phyloP scores from a whole-genome alignment of 129 eudicot genomes.

The Mikania micrantha region DNA sequence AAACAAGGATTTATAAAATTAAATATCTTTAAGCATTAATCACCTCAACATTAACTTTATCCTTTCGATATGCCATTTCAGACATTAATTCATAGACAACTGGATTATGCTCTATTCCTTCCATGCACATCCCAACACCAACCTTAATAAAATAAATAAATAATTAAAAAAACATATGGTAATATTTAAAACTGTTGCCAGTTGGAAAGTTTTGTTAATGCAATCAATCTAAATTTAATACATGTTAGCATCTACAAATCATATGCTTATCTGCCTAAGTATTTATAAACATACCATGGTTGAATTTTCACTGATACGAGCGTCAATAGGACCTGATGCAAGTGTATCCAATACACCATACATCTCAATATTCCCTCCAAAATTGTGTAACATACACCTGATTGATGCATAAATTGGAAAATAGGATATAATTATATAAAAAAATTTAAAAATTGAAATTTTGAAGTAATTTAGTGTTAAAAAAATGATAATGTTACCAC shows the following conservation, averaged over 20 bases:
- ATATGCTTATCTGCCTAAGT: neutral
- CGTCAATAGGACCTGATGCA: slow-evolving; percentile 84
- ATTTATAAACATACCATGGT: slow-evolving; percentile 61
- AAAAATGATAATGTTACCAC: slow-evolving; percentile 49
- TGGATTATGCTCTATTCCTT: slow-evolving; percentile 97
- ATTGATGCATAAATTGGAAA: slow-evolving; percentile 6
- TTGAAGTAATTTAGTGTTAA: neutral
- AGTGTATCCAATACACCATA: slow-evolving; percentile 85
- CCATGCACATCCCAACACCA: slow-evolving; percentile 99
- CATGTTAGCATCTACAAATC: neutral
- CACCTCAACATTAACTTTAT: slow-evolving; percentile 60
- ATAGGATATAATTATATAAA: neutral
- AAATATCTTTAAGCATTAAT: slow-evolving; percentile 17
- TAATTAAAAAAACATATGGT: neutral
- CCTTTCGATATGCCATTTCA: slow-evolving; percentile 92
- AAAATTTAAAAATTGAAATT: neutral
- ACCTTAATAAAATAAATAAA: slow-evolving; percentile 36
- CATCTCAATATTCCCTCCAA: slow-evolving; percentile 98
- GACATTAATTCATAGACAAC: slow-evolving; percentile 95
- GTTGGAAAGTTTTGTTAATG: neutral
- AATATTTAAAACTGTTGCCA: neutral
- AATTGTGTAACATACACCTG: slow-evolving; percentile 99
- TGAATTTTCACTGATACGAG: slow-evolving; percentile 78
- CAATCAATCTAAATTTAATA: neutral
- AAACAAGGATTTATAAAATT: neutral